Percentiles rank a stretch among this genome's conserved stretches.
phyloP scores from a whole-genome alignment of 495 filamentous ascomycete genomes.

The Talaromyces stipitatus region DNA sequence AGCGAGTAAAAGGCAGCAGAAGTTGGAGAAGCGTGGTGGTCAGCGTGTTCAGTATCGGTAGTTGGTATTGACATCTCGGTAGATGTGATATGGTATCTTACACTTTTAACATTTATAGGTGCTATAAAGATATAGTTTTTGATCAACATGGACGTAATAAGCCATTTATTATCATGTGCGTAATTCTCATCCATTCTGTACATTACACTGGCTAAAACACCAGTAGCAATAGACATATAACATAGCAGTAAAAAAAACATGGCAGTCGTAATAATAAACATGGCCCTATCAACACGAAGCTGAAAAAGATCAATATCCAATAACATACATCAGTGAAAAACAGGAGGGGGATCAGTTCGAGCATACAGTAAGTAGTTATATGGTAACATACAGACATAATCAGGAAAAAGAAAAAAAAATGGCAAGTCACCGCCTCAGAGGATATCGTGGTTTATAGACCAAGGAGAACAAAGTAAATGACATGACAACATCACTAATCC shows the following conservation, averaged over 20 bases:
- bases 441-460: background rate
- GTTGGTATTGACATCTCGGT: background rate
- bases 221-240: background rate
- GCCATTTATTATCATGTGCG: background rate
- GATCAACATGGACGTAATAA: too few relatives aligned
- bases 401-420: background rate
- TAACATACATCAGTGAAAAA: background rate
- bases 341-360: background rate
- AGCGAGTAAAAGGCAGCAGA: slow-evolving; percentile 55
- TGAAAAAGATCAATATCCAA: too few relatives aligned
- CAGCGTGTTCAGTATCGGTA: slow-evolving; percentile 39
- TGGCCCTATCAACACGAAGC: too few relatives aligned
- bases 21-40: slow-evolving; percentile 53
- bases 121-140: too few relatives aligned
- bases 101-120: background rate
- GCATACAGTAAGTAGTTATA: background rate
- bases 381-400: background rate
- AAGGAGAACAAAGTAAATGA: slow-evolving; percentile 3
- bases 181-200: background rate
- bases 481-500: slow-evolving; percentile 1
- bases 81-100: too few relatives aligned
- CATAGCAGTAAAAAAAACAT: background rate
- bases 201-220: background rate
- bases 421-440: background rate
- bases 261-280: background rate